Evolutionary conservation across 306 rosid species (phyloP), one percentile per base, ranked within the genome.

Genomic region (Malus sieversii): DNA sequence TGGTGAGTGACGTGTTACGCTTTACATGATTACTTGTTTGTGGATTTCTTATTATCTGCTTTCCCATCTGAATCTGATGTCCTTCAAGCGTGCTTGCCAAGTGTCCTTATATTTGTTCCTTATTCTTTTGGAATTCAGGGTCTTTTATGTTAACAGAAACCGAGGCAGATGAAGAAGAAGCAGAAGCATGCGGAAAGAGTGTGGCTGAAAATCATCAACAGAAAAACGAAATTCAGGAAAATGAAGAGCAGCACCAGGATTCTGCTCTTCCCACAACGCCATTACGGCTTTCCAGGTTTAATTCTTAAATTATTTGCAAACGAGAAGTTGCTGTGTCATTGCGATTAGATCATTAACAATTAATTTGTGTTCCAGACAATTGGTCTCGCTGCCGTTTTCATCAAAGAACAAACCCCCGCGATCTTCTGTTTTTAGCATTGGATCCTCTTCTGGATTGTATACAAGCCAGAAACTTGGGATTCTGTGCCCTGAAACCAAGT

Each of bases 111-210:
- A 32, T 70, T 62, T 25, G 42, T 10, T 51, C 55, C 72, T 55
- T 59, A 27, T 4, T 59, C 30, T 81, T 80, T 74, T 45, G 57
- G 44, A 73, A 75, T 83, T 80, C 85, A 89, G 96, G 93, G 70
- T 86, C 87, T 79, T 27, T 84, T 32, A 60, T 77, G 25, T 85
- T 81, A 72, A 63, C 77, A 52, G 98, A 92, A 76, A 51, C 80
- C 23, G 92, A 87, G 72, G 78, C 15, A 52, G 97, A 88, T 45
- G 97, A 92, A 77, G 97, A 92, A 84, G 97, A 90, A 85, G 35
- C 84, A 83, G 97, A 89, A 72, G 74, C 86, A 71, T 51, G 83
- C 57, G 85, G 80, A 66, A 86, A 78, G 75, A 83, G 81, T 72
- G 65, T 57, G 74, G 84, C 67, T 61, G 90, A 90, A 71, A 88